Conservation (phyloP, 108 stramenopile genomes). For the Chaetoceros muelleri region DNA sequence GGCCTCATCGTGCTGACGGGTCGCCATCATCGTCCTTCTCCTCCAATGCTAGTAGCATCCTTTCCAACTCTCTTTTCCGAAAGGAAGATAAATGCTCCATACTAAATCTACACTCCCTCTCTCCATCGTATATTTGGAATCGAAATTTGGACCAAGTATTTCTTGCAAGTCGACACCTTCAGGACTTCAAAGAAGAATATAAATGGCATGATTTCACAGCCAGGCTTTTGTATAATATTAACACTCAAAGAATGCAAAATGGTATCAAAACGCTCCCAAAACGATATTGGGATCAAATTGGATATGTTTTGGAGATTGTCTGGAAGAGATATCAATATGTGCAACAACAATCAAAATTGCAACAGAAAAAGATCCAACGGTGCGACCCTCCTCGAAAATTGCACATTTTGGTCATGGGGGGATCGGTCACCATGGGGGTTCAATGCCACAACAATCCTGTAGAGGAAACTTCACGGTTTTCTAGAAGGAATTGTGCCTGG, state of each 20-base stretch:
- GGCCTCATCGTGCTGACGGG: too few species aligned
- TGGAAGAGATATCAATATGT: conserved; percentile 5
- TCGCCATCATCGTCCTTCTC: too few species aligned
- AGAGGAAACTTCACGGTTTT: conserved; percentile 19
- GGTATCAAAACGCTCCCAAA: conserved; percentile 18
- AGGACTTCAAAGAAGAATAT: conserved; percentile 7
- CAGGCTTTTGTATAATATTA: conserved; percentile 17
- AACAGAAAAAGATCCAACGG: not conserved
- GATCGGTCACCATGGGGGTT: conserved; percentile 62
- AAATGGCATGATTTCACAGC: conserved; percentile 21
- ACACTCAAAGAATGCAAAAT: conserved; percentile 19
- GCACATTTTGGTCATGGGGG: conserved; percentile 67
- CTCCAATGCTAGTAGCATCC: too few species aligned
- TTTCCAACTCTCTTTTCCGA: too few species aligned
- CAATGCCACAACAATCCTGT: conserved; percentile 46
- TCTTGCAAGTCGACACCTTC: conserved; percentile 15
- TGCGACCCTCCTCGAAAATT: conserved; percentile 42
- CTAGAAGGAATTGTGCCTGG: conserved; percentile 54
- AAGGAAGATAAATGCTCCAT: too few species aligned
- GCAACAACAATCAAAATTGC: not conserved
- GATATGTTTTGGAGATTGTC: conserved; percentile 10
- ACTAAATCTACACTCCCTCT: not conserved
- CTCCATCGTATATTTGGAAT: conserved; percentile 15
- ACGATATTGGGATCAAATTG: conserved; percentile 1
- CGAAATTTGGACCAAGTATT: conserved; percentile 13